Percentiles rank a stretch among this genome's conserved stretches.
Evolutionary conservation across 2,329 filamentous ascomycete genomes (phyloP).

Genomic region (Ramularia collo-cygni): DNA sequence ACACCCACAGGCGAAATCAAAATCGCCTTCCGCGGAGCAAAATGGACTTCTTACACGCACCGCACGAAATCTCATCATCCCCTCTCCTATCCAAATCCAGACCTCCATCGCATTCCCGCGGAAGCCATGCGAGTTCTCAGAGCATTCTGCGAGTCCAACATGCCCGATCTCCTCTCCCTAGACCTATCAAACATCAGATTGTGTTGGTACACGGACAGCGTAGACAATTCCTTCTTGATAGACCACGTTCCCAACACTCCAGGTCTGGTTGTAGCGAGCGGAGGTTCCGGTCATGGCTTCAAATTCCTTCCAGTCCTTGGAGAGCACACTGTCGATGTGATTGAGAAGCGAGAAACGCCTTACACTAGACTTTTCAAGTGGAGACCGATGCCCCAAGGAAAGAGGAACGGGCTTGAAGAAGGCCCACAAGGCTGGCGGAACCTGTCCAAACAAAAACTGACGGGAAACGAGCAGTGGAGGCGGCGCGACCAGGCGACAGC

Average conservation of each 20-base stretch:
- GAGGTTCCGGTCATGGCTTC: constrained; percentile 28
- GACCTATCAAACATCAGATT: constrained; percentile 39
- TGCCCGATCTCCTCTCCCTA: constrained; percentile 26
- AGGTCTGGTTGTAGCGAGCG: constrained; percentile 26
- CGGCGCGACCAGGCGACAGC: neutral
- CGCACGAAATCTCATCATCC: neutral
- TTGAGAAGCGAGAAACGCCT: constrained; percentile 15
- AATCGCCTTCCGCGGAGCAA: constrained; percentile 23
- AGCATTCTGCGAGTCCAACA: constrained; percentile 38
- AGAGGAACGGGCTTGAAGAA: constrained; percentile 25
- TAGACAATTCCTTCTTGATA: constrained; percentile 26
- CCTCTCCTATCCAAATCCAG: constrained; percentile 19
- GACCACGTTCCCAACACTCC: constrained; percentile 18
- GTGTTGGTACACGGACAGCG: constrained; percentile 49
- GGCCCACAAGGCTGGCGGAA: constrained; percentile 24
- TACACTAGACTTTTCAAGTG: constrained; percentile 23
- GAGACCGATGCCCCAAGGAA: constrained; percentile 17
- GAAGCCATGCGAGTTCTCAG: constrained; percentile 22
- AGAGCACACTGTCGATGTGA: constrained; percentile 23
- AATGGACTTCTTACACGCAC: constrained; percentile 21
- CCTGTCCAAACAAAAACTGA: constrained; percentile 23
- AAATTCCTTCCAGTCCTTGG: constrained; percentile 30
- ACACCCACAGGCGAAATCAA: constrained; percentile 22
- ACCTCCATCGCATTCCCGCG: constrained; percentile 16
- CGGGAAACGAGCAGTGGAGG: constrained; percentile 19